Conservation (phyloP, 2,329 filamentous ascomycete genomes). For the Lecanosticta acicola region DNA sequence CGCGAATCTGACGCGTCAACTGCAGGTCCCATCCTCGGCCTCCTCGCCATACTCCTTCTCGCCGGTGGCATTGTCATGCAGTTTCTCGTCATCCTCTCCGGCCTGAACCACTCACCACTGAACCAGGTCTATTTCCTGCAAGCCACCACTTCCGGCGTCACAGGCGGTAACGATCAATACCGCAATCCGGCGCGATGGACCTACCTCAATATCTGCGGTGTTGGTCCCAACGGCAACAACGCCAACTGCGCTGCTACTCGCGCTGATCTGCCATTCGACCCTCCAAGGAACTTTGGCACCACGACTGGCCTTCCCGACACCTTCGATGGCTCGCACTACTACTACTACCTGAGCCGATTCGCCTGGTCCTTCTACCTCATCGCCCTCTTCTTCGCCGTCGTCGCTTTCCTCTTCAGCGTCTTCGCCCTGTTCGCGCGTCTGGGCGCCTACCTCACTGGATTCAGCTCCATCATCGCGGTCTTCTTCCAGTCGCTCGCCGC, state of each 20-base stretch:
- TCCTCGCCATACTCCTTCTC: constrained; percentile 56
- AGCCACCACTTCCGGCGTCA: constrained; percentile 68
- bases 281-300: constrained; percentile 55
- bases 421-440: constrained; percentile 66
- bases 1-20: neutral
- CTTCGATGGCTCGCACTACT: constrained; percentile 56
- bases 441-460: constrained; percentile 60
- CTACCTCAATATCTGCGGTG: constrained; percentile 77
- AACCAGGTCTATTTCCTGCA: constrained; percentile 80
- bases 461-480: constrained; percentile 55
- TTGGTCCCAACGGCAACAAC: constrained; percentile 47
- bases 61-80: constrained; percentile 58
- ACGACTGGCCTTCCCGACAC: constrained; percentile 46
- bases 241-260: constrained; percentile 58
- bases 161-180: constrained; percentile 52
- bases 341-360: constrained; percentile 84
- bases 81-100: constrained; percentile 61
- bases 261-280: constrained; percentile 62
- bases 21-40: constrained; percentile 51
- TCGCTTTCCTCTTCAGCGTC: constrained; percentile 62
- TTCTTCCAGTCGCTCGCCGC: constrained; percentile 64
- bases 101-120: constrained; percentile 53
- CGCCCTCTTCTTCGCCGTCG: constrained; percentile 68
- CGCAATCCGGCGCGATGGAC: constrained; percentile 72
- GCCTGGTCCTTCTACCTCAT: constrained; percentile 89